Conservation (phyloP, 2,329 filamentous ascomycete genomes). For the Claviceps sp. region DNA sequence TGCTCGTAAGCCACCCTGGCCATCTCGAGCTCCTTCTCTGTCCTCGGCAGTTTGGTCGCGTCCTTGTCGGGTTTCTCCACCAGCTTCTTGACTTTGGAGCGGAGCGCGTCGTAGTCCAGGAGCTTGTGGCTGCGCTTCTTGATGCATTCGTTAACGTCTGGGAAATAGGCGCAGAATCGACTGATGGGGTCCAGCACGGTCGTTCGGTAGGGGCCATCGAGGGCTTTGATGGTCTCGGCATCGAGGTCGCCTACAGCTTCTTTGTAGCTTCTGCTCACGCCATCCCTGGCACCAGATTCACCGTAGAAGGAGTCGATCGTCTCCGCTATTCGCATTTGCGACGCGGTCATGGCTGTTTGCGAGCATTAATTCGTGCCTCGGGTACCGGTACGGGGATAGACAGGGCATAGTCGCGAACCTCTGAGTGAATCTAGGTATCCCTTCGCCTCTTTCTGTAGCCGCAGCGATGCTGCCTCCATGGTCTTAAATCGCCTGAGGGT, state of each 20-base stretch:
- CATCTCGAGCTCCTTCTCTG: slow-evolving; percentile 93
- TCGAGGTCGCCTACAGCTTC: slow-evolving; percentile 96
- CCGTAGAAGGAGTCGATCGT: slow-evolving; percentile 99
- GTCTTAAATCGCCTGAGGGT: slow-evolving; percentile 75
- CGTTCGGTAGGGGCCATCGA: slow-evolving; percentile 88
- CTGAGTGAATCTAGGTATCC: slow-evolving; percentile 92
- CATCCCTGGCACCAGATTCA: slow-evolving; percentile 85
- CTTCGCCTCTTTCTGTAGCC: slow-evolving; percentile 94
- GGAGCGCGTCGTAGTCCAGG: slow-evolving; percentile 92
- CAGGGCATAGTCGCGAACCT: slow-evolving; percentile 35
- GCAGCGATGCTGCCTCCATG: slow-evolving; percentile 87
- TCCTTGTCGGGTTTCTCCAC: slow-evolving; percentile 99
- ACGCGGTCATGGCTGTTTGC: slow-evolving; percentile 80
- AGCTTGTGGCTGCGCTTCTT: slow-evolving; percentile 99
- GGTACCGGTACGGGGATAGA: background rate
- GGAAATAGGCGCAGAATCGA: slow-evolving; percentile 95
- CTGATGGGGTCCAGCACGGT: slow-evolving; percentile 94
- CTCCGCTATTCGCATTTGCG: slow-evolving; percentile 97
- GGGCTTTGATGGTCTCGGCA: slow-evolving; percentile 93
- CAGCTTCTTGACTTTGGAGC: slow-evolving; percentile 91
- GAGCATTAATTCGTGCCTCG: background rate
- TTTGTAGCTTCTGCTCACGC: slow-evolving; percentile 93
- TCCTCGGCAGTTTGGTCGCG: slow-evolving; percentile 84
- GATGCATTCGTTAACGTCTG: slow-evolving; percentile 97
- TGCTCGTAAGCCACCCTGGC: slow-evolving; percentile 89